These are phyloP conservation scores for Aureobasidium pullulans DNA, from an alignment of 2,329 filamentous ascomycete species.

Conservation along the genomic window DNA sequence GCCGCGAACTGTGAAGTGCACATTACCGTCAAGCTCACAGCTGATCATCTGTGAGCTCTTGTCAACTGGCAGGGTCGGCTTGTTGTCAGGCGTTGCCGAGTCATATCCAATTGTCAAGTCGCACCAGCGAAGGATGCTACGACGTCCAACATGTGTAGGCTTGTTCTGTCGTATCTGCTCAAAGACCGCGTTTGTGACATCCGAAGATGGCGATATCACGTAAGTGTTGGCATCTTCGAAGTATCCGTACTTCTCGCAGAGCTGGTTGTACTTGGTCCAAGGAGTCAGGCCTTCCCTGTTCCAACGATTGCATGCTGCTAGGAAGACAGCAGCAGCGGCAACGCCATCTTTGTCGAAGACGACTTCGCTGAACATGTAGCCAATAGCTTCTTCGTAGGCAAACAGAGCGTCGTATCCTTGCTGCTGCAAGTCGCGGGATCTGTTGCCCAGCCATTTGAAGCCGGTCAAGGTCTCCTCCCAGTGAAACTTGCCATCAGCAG, in stretches of 20 bases:
- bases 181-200: constrained; percentile 49
- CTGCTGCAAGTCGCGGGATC: constrained; percentile 45
- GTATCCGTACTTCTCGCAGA: constrained; percentile 52
- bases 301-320: constrained; percentile 49
- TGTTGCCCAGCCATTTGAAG: constrained; percentile 62
- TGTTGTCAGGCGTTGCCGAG: constrained; percentile 44
- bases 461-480: constrained; percentile 57
- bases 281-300: constrained; percentile 47
- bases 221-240: constrained; percentile 60
- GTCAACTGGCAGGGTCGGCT: constrained; percentile 50
- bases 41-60: constrained; percentile 57
- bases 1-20: constrained; percentile 53
- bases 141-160: constrained; percentile 30
- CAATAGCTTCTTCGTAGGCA: constrained; percentile 61
- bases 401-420: constrained; percentile 42
- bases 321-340: constrained; percentile 52
- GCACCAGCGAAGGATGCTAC: constrained; percentile 51
- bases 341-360: constrained; percentile 61
- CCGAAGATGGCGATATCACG: constrained; percentile 50
- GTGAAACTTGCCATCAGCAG: constrained; percentile 40
- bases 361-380: constrained; percentile 58
- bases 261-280: constrained; percentile 47
- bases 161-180: constrained; percentile 38
- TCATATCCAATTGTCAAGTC: constrained; percentile 57
- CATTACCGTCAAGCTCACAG: constrained; percentile 47